Conservation (phyloP, 1,284 basidiomycete species). For the Rhodotorula sp. region DNA sequence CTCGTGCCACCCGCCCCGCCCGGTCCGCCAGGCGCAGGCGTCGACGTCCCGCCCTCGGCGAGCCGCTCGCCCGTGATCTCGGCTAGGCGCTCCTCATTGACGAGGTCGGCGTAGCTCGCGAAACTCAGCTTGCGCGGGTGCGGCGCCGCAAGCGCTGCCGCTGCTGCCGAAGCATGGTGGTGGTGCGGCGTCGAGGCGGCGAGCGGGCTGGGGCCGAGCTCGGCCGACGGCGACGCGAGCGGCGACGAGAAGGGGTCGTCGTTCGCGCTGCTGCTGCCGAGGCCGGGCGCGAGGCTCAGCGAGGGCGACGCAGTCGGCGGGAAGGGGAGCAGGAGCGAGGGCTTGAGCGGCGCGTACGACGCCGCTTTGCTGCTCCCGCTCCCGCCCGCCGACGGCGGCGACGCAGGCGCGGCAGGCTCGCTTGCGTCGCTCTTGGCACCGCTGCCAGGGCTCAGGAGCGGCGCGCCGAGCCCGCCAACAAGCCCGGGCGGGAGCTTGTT, state of each 20-base stretch:
- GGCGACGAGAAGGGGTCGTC: constrained; percentile 14
- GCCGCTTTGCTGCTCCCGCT: neutral
- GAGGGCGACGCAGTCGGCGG: constrained; percentile 8
- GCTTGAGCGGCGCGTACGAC: constrained; percentile 16
- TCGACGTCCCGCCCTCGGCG: constrained; percentile 8
- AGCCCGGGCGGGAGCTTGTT: constrained; percentile 22
- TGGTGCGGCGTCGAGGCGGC: neutral
- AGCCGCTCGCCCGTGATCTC: constrained; percentile 37
- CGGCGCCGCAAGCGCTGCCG: neutral
- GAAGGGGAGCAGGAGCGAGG: constrained; percentile 17
- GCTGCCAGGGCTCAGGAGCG: neutral
- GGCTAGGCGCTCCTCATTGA: constrained; percentile 41
- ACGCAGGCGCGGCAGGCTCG: neutral
- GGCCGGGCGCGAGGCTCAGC: neutral
- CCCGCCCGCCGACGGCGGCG: neutral
- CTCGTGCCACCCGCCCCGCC: constrained; percentile 6
- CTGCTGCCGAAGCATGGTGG: neutral
- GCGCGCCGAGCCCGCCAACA: constrained; percentile 1
- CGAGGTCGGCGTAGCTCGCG: constrained; percentile 35
- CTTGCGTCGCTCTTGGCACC: neutral
- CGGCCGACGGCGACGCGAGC: neutral
- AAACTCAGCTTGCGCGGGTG: constrained; percentile 35
- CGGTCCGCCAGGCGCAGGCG: constrained; percentile 1
- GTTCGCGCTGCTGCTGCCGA: neutral
- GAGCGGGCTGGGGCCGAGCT: constrained; percentile 4